Evolutionary conservation across 768 basidiomycete genomes (phyloP).

Genomic region (Xerocomellus dryophilus): DNA sequence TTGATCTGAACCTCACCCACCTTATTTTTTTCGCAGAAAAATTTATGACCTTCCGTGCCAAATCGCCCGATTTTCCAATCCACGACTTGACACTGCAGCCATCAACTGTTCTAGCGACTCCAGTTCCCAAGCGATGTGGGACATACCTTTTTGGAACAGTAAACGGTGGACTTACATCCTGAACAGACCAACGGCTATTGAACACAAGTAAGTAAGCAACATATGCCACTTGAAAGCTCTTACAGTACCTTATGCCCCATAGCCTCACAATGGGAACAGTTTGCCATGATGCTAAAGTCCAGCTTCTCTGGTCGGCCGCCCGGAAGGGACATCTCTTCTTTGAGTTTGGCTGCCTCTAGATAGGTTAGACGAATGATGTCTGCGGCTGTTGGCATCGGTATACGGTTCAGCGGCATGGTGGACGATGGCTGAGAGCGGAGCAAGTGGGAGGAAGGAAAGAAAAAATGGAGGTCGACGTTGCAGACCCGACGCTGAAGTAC

Average conservation of each 20-base stretch:
- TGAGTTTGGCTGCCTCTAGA: conserved; percentile 28
- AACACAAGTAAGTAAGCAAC: neutral
- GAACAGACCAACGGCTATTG: conserved; percentile 29
- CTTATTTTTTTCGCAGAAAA: conserved; percentile 36
- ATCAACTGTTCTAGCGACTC: conserved; percentile 1
- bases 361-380: conserved; percentile 31
- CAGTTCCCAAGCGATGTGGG: neutral
- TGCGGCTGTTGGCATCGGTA: conserved; percentile 21
- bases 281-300: conserved; percentile 25
- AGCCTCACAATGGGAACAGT: conserved; percentile 23
- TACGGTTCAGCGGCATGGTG: conserved; percentile 17
- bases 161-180: conserved; percentile 28
- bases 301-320: conserved; percentile 29
- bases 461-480: too few relatives aligned
- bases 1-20: conserved; percentile 14
- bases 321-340: conserved; percentile 24
- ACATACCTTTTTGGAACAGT: conserved; percentile 30
- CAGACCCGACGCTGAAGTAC: too few relatives aligned
- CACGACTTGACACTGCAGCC: conserved; percentile 33
- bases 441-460: too few relatives aligned
- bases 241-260: conserved; percentile 19
- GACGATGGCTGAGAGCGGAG: too few relatives aligned
- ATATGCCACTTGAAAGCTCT: neutral
- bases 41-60: conserved; percentile 32
- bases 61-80: conserved; percentile 35